phyloP scores from a whole-genome alignment of 441 rosid species.

The Capsella rubella region DNA sequence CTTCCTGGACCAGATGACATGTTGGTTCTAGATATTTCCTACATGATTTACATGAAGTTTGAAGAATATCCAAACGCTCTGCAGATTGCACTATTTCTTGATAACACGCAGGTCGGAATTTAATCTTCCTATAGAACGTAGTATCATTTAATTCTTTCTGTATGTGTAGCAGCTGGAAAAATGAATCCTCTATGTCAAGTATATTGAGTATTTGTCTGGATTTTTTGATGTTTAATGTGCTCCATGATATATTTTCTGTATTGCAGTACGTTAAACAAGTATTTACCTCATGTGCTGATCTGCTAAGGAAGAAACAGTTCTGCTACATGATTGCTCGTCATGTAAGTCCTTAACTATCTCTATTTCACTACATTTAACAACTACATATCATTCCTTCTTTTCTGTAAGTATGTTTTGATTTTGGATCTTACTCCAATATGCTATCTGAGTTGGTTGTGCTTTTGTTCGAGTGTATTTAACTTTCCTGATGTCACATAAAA shows the following conservation, averaged over 20 bases:
- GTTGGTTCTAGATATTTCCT: conserved; percentile 80
- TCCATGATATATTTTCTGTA: conserved; percentile 36
- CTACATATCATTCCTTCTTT: neutral
- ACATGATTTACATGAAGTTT: conserved; percentile 82
- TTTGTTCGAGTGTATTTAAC: neutral
- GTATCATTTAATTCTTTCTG: conserved; percentile 48
- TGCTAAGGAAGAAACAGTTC: conserved; percentile 81
- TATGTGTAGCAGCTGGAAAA: conserved; percentile 5
- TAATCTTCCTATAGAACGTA: conserved; percentile 15
- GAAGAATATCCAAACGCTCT: conserved; percentile 83
- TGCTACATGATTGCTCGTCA: conserved; percentile 92
- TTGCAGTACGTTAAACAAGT: conserved; percentile 87
- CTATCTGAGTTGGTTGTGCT: conserved; percentile 15
- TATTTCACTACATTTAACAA: neutral
- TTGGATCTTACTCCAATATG: conserved; percentile 22
- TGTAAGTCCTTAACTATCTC: conserved; percentile 56
- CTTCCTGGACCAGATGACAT: conserved; percentile 92
- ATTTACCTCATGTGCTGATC: conserved; percentile 73
- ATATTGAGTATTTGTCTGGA: neutral
- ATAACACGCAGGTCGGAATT: conserved; percentile 77
- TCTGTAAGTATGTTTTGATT: conserved; percentile 11
- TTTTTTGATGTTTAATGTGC: neutral
- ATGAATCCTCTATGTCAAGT: neutral
- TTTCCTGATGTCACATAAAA: neutral
- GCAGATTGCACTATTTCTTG: conserved; percentile 87